These are phyloP conservation scores for Colletotrichum eleusines DNA, from an alignment of 2,329 filamentous ascomycete species.

Conservation along the genomic window DNA sequence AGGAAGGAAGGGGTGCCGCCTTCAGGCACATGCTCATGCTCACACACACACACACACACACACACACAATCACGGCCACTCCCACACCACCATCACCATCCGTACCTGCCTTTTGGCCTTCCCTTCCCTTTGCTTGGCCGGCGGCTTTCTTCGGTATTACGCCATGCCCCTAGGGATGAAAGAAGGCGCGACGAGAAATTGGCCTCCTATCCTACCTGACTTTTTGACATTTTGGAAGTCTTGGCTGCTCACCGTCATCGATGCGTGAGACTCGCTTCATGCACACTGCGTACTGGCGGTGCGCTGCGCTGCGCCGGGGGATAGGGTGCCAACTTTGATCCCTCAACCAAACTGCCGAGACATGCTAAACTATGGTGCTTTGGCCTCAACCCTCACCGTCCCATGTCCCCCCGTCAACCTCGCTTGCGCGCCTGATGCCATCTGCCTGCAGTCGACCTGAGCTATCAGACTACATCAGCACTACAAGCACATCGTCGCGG, in stretches of 20 bases:
- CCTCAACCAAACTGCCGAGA: slow-evolving; percentile 17
- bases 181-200: not conserved
- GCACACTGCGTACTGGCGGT: not conserved
- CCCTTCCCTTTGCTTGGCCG: slow-evolving; percentile 2
- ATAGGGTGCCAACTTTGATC: not conserved
- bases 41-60: slow-evolving; percentile 6
- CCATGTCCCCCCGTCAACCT: not conserved
- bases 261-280: not conserved
- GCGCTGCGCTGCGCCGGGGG: not conserved
- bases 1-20: not conserved
- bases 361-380: slow-evolving; percentile 18
- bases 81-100: slow-evolving; percentile 14
- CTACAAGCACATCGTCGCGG: slow-evolving; percentile 14
- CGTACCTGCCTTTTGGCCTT: slow-evolving; percentile 15
- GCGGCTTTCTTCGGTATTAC: slow-evolving; percentile 39
- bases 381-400: slow-evolving; percentile 25
- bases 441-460: slow-evolving; percentile 1
- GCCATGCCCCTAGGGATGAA: not conserved
- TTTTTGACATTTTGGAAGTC: slow-evolving; percentile 16
- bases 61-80: slow-evolving; percentile 7
- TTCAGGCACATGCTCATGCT: not conserved
- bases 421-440: slow-evolving; percentile 27
- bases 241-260: slow-evolving; percentile 6
- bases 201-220: not conserved
- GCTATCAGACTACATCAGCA: slow-evolving; percentile 9